Evolutionary conservation across 176 grass and related monocot genomes (phyloP).

Genomic region (Bonia amplexicaulis): DNA sequence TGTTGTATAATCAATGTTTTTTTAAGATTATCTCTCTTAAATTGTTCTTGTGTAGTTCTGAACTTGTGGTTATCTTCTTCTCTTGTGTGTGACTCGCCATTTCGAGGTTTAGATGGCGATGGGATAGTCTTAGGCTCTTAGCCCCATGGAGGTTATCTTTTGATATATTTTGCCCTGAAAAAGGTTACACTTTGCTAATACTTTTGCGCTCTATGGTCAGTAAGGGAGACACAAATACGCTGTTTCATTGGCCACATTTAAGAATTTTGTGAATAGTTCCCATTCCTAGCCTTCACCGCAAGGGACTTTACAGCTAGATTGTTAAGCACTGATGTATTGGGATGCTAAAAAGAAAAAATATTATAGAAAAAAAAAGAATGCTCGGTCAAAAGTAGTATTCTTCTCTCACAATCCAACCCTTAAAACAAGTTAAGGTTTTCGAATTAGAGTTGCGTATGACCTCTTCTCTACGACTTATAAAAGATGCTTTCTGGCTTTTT

Average conservation of each 20-base stretch:
- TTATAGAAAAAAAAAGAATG: neutral
- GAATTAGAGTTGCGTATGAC: neutral
- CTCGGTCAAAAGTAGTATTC: slow-evolving; percentile 32
- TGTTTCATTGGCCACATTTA: neutral
- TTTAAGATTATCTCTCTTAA: neutral
- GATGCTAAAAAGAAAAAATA: neutral
- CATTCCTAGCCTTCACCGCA: neutral
- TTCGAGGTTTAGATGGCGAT: neutral
- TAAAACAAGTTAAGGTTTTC: neutral
- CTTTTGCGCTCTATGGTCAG: neutral
- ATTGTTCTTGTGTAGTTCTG: neutral
- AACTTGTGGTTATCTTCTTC: slow-evolving; percentile 1
- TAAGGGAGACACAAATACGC: neutral
- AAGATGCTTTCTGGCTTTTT: no score
- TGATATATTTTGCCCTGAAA: neutral
- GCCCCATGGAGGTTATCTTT: neutral
- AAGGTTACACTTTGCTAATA: neutral
- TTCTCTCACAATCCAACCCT: slow-evolving; percentile 23
- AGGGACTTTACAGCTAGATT: neutral
- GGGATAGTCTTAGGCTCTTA: neutral
- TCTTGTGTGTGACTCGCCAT: neutral
- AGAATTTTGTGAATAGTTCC: neutral
- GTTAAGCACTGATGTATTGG: neutral
- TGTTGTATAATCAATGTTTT: neutral
- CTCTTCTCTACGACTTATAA: no score